These are phyloP conservation scores for Fusarium dlaminii DNA, from an alignment of 2,329 filamentous ascomycete species.

Conservation along the genomic window DNA sequence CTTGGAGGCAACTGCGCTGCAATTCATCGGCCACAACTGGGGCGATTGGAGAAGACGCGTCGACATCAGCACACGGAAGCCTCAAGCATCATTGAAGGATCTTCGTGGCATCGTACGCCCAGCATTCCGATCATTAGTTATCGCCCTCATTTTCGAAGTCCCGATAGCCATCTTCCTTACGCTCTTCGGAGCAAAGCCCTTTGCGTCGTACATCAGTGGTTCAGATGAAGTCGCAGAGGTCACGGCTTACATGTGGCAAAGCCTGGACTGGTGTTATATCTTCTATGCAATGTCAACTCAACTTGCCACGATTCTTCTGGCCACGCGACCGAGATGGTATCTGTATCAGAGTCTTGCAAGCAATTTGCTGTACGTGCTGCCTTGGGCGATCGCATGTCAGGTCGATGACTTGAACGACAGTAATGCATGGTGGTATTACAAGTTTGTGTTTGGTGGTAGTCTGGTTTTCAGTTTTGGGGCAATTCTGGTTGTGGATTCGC, in stretches of 20 bases:
- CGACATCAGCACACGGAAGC: constrained; percentile 32
- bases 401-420: constrained; percentile 55
- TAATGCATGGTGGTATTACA: constrained; percentile 74
- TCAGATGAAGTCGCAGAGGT: constrained; percentile 67
- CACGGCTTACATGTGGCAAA: constrained; percentile 71
- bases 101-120: constrained; percentile 57
- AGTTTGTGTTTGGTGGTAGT: constrained; percentile 73
- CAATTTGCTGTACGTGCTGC: constrained; percentile 74
- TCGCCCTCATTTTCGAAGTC: constrained; percentile 68
- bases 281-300: constrained; percentile 74
- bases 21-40: constrained; percentile 75
- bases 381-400: constrained; percentile 73
- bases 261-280: constrained; percentile 73
- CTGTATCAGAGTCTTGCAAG: constrained; percentile 72
- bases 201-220: constrained; percentile 69
- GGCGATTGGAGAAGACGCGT: constrained; percentile 56
- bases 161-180: constrained; percentile 71
- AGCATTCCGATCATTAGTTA: constrained; percentile 60
- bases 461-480: constrained; percentile 73
- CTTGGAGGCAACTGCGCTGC: constrained; percentile 70
- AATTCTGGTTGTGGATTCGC: constrained; percentile 58
- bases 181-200: constrained; percentile 64
- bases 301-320: constrained; percentile 70
- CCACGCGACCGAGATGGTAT: constrained; percentile 73
- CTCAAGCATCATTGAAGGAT: constrained; percentile 20